Evolutionary conservation across 164 flowering plant species (phyloP).

Genomic region (Dillenia turbinata): DNA sequence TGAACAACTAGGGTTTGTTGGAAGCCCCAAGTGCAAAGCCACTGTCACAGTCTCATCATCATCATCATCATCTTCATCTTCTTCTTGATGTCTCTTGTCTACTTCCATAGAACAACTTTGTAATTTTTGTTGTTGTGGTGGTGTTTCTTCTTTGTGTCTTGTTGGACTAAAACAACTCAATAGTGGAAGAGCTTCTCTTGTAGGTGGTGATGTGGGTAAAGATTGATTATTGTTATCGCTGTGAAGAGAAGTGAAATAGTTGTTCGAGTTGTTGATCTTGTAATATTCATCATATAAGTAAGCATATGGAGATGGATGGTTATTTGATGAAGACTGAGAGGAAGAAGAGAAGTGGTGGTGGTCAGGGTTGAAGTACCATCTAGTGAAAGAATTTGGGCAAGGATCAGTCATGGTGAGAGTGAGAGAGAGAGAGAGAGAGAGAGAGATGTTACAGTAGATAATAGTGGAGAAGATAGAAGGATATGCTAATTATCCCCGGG

Average conservation of each 20-base stretch:
- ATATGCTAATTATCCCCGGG: constrained; percentile 19
- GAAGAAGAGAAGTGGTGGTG: constrained; percentile 19
- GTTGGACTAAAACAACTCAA: constrained; percentile 58
- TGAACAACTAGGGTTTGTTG: constrained; percentile 6
- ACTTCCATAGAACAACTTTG: constrained; percentile 38
- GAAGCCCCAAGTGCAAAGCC: constrained; percentile 70
- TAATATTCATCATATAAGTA: constrained; percentile 13
- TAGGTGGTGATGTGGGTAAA: constrained; percentile 70
- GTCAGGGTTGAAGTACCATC: constrained; percentile 35
- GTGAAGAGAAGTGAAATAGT: constrained; percentile 6
- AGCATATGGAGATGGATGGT: constrained; percentile 17
- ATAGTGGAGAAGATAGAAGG: constrained; percentile 5
- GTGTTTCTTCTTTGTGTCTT: constrained; percentile 28
- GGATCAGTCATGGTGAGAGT: constrained; percentile 57
- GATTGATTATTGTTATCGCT: constrained; percentile 5
- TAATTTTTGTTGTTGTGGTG: constrained; percentile 16
- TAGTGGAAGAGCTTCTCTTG: constrained; percentile 81
- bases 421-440: constrained; percentile 13
- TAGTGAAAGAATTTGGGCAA: constrained; percentile 51
- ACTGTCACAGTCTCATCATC: constrained; percentile 43
- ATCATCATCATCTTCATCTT: constrained; percentile 25
- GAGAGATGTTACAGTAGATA: not conserved
- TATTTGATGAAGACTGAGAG: constrained; percentile 23
- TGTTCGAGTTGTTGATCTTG: constrained; percentile 11
- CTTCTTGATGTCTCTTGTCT: constrained; percentile 15